Percentiles rank a stretch among this genome's conserved stretches.
Conservation (phyloP, 2,329 filamentous ascomycete genomes). For the Magnaporthiopsis incrustans region DNA sequence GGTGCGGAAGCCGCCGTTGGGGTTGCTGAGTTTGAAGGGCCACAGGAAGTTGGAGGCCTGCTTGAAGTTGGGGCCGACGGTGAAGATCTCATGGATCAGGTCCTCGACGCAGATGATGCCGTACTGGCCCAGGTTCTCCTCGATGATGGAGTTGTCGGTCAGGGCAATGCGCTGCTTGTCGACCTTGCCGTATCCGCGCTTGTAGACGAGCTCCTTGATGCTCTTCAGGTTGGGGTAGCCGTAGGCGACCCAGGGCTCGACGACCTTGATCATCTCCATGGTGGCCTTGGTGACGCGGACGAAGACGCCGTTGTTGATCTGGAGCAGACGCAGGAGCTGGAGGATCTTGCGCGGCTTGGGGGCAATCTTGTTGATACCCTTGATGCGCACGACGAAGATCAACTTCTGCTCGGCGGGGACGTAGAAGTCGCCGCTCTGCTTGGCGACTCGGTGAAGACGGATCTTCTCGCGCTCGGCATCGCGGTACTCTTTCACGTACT, state of each 20-base stretch:
- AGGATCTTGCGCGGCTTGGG: constrained; percentile 99
- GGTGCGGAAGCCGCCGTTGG: constrained; percentile 88
- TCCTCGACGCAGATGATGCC: constrained; percentile 99
- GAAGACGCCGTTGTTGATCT: constrained; percentile 99
- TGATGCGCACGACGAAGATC: constrained; percentile 98
- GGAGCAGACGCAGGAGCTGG: constrained; percentile 96
- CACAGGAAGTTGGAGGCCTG: constrained; percentile 98
- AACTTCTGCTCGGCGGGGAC: constrained; percentile 92
- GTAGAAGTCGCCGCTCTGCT: constrained; percentile 89
- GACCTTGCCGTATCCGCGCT: constrained; percentile 98
- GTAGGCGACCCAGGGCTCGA: constrained; percentile 98
- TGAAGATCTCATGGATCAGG: constrained; percentile 98
- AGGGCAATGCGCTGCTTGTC: constrained; percentile 96
- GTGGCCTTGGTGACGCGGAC: constrained; percentile 97
- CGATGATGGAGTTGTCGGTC: constrained; percentile 96
- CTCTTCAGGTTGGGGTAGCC: constrained; percentile 99
- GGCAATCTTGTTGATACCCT: constrained; percentile 99
- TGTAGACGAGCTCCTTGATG: constrained; percentile 98
- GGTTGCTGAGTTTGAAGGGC: constrained; percentile 99
- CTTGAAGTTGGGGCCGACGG: constrained; percentile 99
- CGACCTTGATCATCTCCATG: constrained; percentile 91
- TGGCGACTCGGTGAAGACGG: constrained; percentile 80
- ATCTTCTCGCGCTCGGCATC: constrained; percentile 98
- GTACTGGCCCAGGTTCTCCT: constrained; percentile 94
- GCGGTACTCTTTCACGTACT: constrained; percentile 99